Base-by-base conservation (phyloP, 2,329 filamentous ascomycete genomes). In the Pseudopithomyces chartarum region DNA sequence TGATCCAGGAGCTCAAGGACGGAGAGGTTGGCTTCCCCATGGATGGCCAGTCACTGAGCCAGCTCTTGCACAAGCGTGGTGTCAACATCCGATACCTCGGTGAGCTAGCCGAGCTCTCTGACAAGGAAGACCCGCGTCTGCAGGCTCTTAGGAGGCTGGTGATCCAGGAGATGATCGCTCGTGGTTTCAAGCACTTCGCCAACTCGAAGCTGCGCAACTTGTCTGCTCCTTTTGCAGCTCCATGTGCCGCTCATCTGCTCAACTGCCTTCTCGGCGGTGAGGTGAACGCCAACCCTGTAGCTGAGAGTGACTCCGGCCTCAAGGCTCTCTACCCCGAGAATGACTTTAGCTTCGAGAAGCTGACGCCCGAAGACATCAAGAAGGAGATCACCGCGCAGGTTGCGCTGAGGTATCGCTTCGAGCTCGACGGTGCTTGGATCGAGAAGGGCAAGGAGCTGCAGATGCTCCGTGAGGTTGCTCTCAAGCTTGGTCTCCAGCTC, bases 81-180 rank as follows among this genome's bases (percentile, higher is more conserved):
- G 93, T 99, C 81, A 99, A 99, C 80, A 85, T 98, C 60, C 87
- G 96, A 70, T 99, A 99, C 76, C 84, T 98, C n/a, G 95, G 95
- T 63, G 90, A 88, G 76, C 79, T 99, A 60, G 90, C 91, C 12
- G 81, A 85, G 56, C 82, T 90, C 50, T 87, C 89, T 38, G 74
- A 76, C 59, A 74, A 74, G 63, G 80, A 84, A 57, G 84, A 87
- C 65, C 83, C 86, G 52, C 88, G 91, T 59, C 83, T 98, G 22
- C 82, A 88, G 65, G 92, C 92, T 59, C 82, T 99, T 66, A 87
- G 86, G 62, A 85, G 87, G 55, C 85, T 99, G 36, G 85, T 90
- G 59, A 78, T 91, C 40, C 94, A 97, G 73, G 95, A 99, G 77
- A 98, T 98, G 90, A 85, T 98, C 63, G 85, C 91, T n/a, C 88